These are phyloP conservation scores for Tephrocybe rancida DNA, from an alignment of 768 basidiomycete genomes.

Conservation along the genomic window DNA sequence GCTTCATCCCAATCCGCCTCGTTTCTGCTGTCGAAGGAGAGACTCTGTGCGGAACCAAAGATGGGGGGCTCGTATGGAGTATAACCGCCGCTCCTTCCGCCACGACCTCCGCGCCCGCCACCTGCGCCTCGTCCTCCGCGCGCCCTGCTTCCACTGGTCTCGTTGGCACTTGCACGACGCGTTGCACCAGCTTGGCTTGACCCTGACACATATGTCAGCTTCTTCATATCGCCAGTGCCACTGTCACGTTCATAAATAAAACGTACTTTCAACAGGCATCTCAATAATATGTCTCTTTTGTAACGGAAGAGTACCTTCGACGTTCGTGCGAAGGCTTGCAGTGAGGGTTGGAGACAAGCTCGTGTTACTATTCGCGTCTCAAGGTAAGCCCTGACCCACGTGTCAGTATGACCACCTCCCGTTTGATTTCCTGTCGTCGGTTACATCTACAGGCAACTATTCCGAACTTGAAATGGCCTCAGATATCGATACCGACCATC, in stretches of 20 bases:
- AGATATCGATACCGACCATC: no score
- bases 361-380: neutral
- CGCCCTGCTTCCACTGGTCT: neutral
- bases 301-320: no score
- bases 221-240: no score
- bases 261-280: constrained; percentile 1
- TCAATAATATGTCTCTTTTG: no score
- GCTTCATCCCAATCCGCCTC: neutral
- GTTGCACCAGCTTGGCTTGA: neutral
- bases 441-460: no score
- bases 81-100: neutral
- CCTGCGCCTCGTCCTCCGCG: neutral
- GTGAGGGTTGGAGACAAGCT: no score
- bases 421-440: no score
- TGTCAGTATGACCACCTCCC: no score
- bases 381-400: neutral
- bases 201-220: neutral
- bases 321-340: no score
- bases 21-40: neutral
- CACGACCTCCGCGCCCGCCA: neutral
- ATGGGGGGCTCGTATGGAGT: neutral
- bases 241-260: no score
- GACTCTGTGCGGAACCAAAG: neutral
- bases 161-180: neutral
- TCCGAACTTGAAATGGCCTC: no score